These are phyloP conservation scores for Fusarium dimerum DNA, from an alignment of 2,329 filamentous ascomycete genomes.

Conservation along the genomic window DNA sequence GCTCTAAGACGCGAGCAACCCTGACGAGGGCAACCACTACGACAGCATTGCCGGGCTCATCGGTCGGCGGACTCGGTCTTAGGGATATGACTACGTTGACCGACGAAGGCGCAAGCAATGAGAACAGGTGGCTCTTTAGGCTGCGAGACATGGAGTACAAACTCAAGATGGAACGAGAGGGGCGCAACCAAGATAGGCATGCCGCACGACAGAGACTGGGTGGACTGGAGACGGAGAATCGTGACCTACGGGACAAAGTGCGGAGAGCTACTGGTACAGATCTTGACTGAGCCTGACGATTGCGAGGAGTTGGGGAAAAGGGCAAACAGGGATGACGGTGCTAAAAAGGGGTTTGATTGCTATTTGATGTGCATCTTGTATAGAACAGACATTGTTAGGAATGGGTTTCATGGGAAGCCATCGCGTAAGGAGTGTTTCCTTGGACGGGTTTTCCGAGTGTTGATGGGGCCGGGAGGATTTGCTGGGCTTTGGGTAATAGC, in stretches of 20 bases:
- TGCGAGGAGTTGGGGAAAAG: conserved; percentile 14
- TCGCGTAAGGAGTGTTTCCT: conserved; percentile 2
- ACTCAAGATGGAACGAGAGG: conserved; percentile 88
- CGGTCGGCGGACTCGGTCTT: conserved; percentile 23
- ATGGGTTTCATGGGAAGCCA: conserved; percentile 9
- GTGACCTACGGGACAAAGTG: conserved; percentile 66
- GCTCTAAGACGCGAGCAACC: conserved; percentile 32
- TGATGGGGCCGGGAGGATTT: conserved; percentile 8
- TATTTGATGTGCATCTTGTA: conserved; percentile 19
- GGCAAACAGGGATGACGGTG: conserved; percentile 20
- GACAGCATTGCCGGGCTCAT: conserved; percentile 28
- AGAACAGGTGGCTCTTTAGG: conserved; percentile 82
- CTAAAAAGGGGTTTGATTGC: conserved; percentile 22
- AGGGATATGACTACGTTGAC: conserved; percentile 32
- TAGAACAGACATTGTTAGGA: conserved; percentile 24
- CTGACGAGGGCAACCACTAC: conserved; percentile 34
- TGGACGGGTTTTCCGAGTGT: conserved; percentile 12
- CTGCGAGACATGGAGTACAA: conserved; percentile 85
- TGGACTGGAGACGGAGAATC: conserved; percentile 73
- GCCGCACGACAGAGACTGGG: conserved; percentile 80
- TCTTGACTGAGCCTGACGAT: conserved; percentile 7
- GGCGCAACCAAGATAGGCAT: conserved; percentile 77
- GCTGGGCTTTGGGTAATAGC: conserved; percentile 6
- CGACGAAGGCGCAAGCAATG: conserved; percentile 38
- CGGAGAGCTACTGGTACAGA: conserved; percentile 37